phyloP scores from a whole-genome alignment of 805 yeast species.

The Barnettozyma populi region DNA sequence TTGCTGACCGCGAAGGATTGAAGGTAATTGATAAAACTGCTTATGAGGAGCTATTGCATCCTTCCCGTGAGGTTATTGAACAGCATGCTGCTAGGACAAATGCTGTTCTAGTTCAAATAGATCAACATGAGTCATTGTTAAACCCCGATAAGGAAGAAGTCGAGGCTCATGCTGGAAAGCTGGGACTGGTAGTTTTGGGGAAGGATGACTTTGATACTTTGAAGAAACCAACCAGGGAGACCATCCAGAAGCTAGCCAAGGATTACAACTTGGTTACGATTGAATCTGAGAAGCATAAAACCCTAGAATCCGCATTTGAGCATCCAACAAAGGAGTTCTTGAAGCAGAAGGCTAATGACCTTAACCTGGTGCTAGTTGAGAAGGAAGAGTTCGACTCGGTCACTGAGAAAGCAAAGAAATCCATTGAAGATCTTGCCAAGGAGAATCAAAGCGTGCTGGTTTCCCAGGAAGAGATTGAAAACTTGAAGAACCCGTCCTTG shows the following conservation, averaged over 20 bases:
- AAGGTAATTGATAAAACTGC: slow-evolving; percentile 8
- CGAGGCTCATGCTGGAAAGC: slow-evolving; percentile 12
- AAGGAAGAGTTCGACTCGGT: slow-evolving; percentile 11
- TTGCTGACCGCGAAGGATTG: slow-evolving; percentile 21
- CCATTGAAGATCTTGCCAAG: slow-evolving; percentile 21
- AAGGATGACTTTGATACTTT: not conserved
- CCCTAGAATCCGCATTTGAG: slow-evolving; percentile 2
- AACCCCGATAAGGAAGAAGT: not conserved
- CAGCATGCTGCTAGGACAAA: slow-evolving; percentile 5
- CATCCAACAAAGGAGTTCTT: slow-evolving; percentile 12
- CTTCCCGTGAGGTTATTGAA: slow-evolving; percentile 4
- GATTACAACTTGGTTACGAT: slow-evolving; percentile 1
- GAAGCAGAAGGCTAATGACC: slow-evolving; percentile 9
- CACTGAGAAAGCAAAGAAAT: slow-evolving; percentile 16
- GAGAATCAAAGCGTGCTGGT: slow-evolving; percentile 22
- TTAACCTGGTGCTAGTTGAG: slow-evolving; percentile 13
- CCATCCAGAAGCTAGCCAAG: slow-evolving; percentile 1
- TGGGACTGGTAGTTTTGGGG: slow-evolving; percentile 12
- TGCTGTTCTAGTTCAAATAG: not conserved
- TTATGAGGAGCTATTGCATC: slow-evolving; percentile 5
- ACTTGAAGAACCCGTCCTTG: slow-evolving; percentile 12
- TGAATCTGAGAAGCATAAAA: slow-evolving; percentile 1
- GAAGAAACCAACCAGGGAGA: slow-evolving; percentile 2
- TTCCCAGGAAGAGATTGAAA: slow-evolving; percentile 9
- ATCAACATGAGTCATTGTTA: not conserved